Percentiles rank a stretch among this genome's conserved stretches.
Conservation (phyloP, 2,329 filamentous ascomycete species). For the Colletotrichum kahawae region DNA sequence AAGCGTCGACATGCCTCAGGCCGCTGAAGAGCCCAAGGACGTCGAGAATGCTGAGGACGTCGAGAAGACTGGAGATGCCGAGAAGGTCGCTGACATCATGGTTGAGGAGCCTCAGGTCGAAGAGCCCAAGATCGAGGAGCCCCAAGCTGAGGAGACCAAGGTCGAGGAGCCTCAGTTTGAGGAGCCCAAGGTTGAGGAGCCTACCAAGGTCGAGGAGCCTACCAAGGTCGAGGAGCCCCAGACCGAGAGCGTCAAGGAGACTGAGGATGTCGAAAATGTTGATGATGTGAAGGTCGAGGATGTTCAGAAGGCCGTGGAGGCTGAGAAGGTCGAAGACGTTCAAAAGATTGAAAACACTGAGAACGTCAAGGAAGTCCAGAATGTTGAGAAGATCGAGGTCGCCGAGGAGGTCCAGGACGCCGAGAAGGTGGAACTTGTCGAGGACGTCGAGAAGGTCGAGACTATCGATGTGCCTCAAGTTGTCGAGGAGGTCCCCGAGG, state of each 20-base stretch:
- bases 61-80: background rate
- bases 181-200: too few relatives aligned
- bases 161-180: too few relatives aligned
- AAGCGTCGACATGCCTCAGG: background rate
- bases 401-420: background rate
- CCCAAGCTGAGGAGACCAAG: background rate
- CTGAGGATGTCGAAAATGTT: background rate
- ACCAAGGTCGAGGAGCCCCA: background rate
- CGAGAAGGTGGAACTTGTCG: background rate
- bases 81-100: background rate
- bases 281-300: background rate
- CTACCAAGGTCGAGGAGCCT: background rate
- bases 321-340: background rate
- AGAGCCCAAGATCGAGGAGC: background rate
- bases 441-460: background rate
- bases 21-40: fast-evolving
- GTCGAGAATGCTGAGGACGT: background rate
- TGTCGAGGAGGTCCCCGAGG: background rate
- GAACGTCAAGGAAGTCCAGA: background rate
- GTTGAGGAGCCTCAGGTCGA: background rate
- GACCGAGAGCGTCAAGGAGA: background rate
- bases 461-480: background rate
- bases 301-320: background rate
- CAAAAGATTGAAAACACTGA: background rate
- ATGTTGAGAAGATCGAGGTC: background rate